Base-by-base conservation (phyloP, 257 asterid genomes). In the Gentiana macrophylla region DNA sequence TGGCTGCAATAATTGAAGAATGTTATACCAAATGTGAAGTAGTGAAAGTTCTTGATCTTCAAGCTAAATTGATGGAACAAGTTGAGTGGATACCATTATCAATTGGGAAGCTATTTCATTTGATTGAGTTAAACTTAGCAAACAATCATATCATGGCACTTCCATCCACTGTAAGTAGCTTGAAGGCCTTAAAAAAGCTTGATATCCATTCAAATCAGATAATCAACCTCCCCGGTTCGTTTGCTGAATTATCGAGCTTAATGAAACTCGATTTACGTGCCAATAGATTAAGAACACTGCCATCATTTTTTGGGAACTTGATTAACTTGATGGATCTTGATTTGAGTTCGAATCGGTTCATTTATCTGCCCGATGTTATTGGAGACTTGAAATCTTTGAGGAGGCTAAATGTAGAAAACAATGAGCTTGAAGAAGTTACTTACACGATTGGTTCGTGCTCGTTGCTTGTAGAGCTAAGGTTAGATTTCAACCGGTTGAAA, bases 71-170 rank as follows among this genome's bases (percentile, higher is more conserved):
- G 68, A 72, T 75, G 86, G 87, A 79, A 65, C 84, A 81, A 67
- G 58, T 86, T 43, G 97, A 89, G 67, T 89, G 97, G 97, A 85
- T 89, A 64, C 97, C 97, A 8, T 50, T 76, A 10, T 78, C 95
- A 32, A 75, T 89, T 50, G 97, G 95, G 32, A 89, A 81, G 77
- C 72, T 89, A 66, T 74, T 66, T 1, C 57, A 74, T 57, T 66
- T 86, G 13, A 53, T 78, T 1, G 86, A 78, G 58, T 62, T 89
- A 57, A 64, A 83, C 52, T 12, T 89, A 59, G 77, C 97, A 0
- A 73, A 81, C 52, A 89, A 89, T 76, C 70, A 68, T 56, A 67
- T 86, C 44, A 86, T 89, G 97, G 97, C 90, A 49, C 84, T 89
- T 52, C 97, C 97, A 3, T 62, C 70, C 9, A 70, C 90, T 59